These are phyloP conservation scores for Chimonanthus salicifolius DNA, from an alignment of 164 flowering plant genomes.

Conservation along the genomic window DNA sequence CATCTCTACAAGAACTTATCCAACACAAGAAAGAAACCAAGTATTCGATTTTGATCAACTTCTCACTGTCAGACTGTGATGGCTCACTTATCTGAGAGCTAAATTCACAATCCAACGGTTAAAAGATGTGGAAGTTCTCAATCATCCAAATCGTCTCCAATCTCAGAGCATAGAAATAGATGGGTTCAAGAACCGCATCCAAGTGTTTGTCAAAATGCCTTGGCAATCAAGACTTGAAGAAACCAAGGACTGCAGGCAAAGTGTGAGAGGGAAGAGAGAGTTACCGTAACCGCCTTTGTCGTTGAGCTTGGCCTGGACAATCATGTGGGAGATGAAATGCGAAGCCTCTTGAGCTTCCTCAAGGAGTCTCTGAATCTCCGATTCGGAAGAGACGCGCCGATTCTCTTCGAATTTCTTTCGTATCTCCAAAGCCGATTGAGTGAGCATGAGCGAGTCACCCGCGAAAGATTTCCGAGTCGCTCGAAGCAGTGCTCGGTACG, in stretches of 20 bases:
- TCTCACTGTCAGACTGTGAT: no score
- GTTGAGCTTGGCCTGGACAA: conserved; percentile 80
- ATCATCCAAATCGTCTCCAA: no score
- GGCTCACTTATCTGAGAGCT: no score
- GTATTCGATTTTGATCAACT: no score
- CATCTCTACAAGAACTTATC: no score
- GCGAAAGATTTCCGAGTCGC: conserved; percentile 78
- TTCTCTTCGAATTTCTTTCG: conserved; percentile 77
- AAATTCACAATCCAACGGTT: no score
- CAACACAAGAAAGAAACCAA: no score
- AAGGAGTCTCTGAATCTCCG: conserved; percentile 50
- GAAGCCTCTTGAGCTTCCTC: conserved; percentile 82
- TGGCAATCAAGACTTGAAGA: no score
- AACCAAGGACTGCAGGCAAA: not conserved
- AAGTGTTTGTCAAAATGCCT: conserved; percentile 5
- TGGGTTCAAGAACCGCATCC: not conserved
- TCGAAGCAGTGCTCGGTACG: conserved; percentile 62
- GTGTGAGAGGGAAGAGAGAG: not conserved
- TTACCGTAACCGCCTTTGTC: conserved; percentile 68
- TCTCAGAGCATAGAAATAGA: not conserved
- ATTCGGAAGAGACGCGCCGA: conserved; percentile 47
- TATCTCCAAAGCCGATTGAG: conserved; percentile 53
- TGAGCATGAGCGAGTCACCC: conserved; percentile 67
- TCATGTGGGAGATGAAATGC: conserved; percentile 73
- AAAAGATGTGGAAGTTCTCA: no score